Conservation (phyloP, 1,139 yeast genomes). For the Suhomyces panamericanus region DNA sequence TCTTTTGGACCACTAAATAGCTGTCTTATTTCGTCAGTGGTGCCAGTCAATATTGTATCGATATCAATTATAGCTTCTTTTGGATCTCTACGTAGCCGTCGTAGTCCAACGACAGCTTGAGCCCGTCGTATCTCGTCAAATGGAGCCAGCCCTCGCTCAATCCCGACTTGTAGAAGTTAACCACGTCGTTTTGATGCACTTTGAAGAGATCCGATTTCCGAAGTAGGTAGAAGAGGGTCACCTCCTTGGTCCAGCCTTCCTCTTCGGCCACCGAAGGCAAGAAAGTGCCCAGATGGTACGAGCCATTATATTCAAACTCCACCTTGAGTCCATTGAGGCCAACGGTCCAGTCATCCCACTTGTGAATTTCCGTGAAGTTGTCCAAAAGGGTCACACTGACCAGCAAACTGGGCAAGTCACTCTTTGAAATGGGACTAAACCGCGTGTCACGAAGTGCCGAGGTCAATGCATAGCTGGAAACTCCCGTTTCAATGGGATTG, state of each 20-base stretch:
- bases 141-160: constrained; percentile 37
- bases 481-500: constrained; percentile 52
- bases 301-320: constrained; percentile 38
- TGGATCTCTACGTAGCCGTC: constrained; percentile 24
- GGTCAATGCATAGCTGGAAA: constrained; percentile 59
- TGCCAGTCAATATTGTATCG: no score
- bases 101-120: constrained; percentile 30
- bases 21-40: no score
- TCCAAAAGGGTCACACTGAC: constrained; percentile 64
- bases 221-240: constrained; percentile 70
- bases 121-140: constrained; percentile 42
- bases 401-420: constrained; percentile 52
- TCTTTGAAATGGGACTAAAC: constrained; percentile 60
- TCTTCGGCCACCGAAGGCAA: constrained; percentile 91
- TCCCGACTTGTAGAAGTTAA: constrained; percentile 32
- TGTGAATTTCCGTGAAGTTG: constrained; percentile 53
- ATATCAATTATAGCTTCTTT: background rate
- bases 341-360: constrained; percentile 70
- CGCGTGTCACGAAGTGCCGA: constrained; percentile 78
- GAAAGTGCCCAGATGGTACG: constrained; percentile 68
- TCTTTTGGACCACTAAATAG: no score
- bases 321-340: constrained; percentile 83
- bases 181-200: constrained; percentile 19
- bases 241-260: constrained; percentile 75
- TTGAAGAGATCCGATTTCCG: constrained; percentile 58